Percentiles rank a stretch among this genome's conserved stretches.
These are phyloP conservation scores for Neurospora cerealis DNA, from an alignment of 495 filamentous ascomycete genomes.

Conservation along the genomic window DNA sequence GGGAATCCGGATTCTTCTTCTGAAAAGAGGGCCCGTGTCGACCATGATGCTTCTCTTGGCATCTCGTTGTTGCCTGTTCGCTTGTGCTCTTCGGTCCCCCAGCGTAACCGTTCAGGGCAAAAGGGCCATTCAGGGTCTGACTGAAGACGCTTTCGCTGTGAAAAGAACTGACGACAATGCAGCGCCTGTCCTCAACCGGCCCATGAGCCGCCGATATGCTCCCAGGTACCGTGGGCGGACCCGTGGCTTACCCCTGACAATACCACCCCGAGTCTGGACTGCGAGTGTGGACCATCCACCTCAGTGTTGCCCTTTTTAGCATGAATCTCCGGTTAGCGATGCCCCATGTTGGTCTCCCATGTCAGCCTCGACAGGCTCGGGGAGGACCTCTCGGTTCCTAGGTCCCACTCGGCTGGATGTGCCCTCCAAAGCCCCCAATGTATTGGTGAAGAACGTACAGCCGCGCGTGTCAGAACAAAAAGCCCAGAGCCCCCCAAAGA, in stretches of 20 bases:
- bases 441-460: background rate
- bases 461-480: background rate
- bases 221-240: background rate
- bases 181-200: background rate
- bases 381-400: background rate
- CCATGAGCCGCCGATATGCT: background rate
- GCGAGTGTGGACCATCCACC: background rate
- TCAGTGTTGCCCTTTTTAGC: background rate
- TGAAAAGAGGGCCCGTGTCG: background rate
- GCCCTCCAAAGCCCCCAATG: background rate
- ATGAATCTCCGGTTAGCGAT: background rate
- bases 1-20: background rate
- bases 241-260: background rate
- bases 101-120: background rate
- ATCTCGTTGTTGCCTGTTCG: background rate
- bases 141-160: background rate
- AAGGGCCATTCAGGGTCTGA: background rate
- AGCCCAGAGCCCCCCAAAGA: background rate
- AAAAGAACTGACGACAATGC: background rate
- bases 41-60: background rate
- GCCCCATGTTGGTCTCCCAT: background rate
- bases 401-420: background rate
- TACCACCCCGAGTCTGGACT: background rate
- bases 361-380: background rate
- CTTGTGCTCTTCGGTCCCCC: background rate